phyloP scores from a whole-genome alignment of 228 moss, liverwort and hornwort species.

The Sphagnum magellanicum region DNA sequence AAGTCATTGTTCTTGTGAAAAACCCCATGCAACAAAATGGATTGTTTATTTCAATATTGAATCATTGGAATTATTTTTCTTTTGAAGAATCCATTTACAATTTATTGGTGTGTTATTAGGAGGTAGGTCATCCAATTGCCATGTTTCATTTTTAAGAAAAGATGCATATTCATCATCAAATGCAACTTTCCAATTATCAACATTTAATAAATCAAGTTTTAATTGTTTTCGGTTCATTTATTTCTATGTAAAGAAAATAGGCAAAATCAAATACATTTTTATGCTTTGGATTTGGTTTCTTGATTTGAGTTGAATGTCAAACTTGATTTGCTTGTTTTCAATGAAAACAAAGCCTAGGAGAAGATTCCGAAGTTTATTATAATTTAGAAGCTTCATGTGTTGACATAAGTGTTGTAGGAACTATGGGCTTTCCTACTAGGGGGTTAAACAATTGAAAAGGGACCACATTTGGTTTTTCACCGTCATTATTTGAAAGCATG shows the following conservation, averaged over 20 bases:
- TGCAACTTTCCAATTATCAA: background rate
- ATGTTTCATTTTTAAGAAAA: slow-evolving; percentile 2
- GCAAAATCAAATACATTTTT: background rate
- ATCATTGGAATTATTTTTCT: slow-evolving; percentile 4
- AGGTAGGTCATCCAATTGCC: background rate
- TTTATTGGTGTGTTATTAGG: background rate
- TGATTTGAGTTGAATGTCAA: background rate
- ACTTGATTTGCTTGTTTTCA: background rate
- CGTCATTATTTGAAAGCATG: background rate
- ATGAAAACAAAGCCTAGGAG: background rate
- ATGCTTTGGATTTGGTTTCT: background rate
- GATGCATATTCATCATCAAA: slow-evolving; percentile 5
- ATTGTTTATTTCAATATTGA: slow-evolving; percentile 7
- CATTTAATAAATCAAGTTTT: slow-evolving; percentile 5
- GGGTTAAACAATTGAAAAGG: background rate
- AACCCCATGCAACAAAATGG: background rate
- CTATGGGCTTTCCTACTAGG: background rate
- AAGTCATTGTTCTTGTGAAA: background rate
- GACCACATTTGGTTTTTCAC: background rate
- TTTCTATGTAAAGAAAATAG: background rate
- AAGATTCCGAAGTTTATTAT: background rate
- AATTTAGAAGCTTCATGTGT: background rate
- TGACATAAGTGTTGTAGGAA: background rate
- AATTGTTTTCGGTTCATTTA: slow-evolving; percentile 2
- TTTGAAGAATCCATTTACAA: slow-evolving; percentile 10